A percentile compares a stretch with the other conserved stretches of the same genome.
Conservation (phyloP, 371 early-diverging fungal species). For the Syncephalis plumigaleata region DNA sequence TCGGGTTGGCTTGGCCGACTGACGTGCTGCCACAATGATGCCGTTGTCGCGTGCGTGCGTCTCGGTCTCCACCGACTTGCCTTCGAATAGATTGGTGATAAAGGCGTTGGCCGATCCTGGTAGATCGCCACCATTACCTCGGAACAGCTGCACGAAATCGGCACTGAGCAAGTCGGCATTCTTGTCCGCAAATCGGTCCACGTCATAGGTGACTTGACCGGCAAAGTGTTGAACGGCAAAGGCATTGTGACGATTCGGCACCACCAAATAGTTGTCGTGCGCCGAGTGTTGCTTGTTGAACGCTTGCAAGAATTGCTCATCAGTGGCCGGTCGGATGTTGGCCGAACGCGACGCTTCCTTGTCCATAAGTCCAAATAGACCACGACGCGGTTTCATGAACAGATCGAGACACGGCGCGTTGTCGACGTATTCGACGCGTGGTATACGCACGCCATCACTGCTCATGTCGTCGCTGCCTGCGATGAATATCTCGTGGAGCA, state of each 20-base stretch:
- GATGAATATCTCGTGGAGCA: constrained; percentile 29
- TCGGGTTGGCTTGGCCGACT: constrained; percentile 46
- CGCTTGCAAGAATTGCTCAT: constrained; percentile 17
- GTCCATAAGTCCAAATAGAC: constrained; percentile 49
- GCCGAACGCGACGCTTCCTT: constrained; percentile 13
- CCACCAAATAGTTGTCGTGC: constrained; percentile 8
- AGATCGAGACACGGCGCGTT: constrained; percentile 42
- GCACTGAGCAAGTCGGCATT: constrained; percentile 55
- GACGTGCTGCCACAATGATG: constrained; percentile 52
- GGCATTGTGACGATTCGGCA: not conserved
- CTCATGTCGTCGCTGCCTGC: constrained; percentile 8
- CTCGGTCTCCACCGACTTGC: constrained; percentile 59
- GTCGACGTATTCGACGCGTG: constrained; percentile 29
- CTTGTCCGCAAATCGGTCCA: constrained; percentile 45
- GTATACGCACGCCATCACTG: constrained; percentile 15
- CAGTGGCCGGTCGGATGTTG: constrained; percentile 13
- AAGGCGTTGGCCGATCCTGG: constrained; percentile 51
- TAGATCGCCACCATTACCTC: constrained; percentile 23
- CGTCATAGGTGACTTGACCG: constrained; percentile 46
- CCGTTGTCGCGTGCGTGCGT: constrained; percentile 61
- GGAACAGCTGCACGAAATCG: constrained; percentile 70
- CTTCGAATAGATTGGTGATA: constrained; percentile 62
- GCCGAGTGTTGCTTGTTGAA: constrained; percentile 16
- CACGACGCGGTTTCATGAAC: constrained; percentile 25
- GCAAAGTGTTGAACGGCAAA: constrained; percentile 67